Evolutionary conservation across 163 green algal genomes (phyloP), one percentile per base, ranked within the genome.

Genomic region (Scenedesmus sp.): DNA sequence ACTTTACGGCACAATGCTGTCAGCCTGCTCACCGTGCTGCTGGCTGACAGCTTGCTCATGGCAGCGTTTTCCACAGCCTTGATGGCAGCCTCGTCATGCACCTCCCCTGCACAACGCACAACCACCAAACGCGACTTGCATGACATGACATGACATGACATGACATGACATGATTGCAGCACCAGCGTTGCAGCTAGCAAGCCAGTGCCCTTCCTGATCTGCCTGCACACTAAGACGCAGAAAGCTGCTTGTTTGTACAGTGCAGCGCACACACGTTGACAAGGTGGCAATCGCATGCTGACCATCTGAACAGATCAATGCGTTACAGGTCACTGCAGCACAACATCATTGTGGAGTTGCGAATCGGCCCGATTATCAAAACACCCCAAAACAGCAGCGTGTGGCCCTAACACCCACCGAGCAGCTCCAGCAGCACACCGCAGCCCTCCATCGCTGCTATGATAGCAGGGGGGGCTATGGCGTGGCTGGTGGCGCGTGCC

Each of bases 351-450:
- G 49, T 20, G 15, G 12, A 20, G 49, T 13, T 56, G 49, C 15
- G 49, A 12, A 56, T 12, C 49, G 15, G 49, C 12, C 49, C 12
- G 12, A 56, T 20, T 13, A 56, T 56, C 49, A 20, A 13, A 12
- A 20, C 49, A 56, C 49, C 12, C 49, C 49, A 56, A 24, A 26
- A 40, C 65, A 76, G 30, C 30, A 40, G 65, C 65, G 40, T 0
- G 6, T 30, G 18, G 2, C 1, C 65, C 43, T 16, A 20, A 53
- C 0, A 91, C 93, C 97, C 97, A 26, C 97, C 97, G 33, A 99
- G 89, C 1, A 94, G 88, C 83, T 97, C 96, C 82, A 99, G 83
- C 90, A 98, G 90, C 44, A 96, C 90, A 0, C 94, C 92, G 46
- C 96, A 91, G 22, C 90, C 92, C 78, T 93, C 90, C 40, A 93